These are phyloP conservation scores for Trifolium fragiferum DNA, from an alignment of 306 rosid genomes.

Conservation along the genomic window DNA sequence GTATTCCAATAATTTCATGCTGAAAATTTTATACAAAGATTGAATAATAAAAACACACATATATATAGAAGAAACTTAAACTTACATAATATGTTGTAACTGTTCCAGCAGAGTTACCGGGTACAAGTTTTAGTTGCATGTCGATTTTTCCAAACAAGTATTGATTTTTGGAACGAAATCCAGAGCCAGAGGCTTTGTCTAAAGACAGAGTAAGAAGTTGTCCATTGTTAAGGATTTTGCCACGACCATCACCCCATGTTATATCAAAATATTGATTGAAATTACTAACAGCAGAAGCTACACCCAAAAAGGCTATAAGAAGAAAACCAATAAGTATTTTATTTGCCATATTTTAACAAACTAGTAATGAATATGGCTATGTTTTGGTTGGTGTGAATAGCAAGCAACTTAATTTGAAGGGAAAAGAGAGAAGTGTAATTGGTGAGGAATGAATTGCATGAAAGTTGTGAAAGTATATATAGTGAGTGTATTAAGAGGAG, in stretches of 20 bases:
- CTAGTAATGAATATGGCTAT: constrained; percentile 9
- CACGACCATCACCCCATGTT: constrained; percentile 73
- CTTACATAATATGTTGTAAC: constrained; percentile 66
- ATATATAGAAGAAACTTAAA: constrained; percentile 2
- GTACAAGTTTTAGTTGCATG: constrained; percentile 72
- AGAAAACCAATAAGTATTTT: constrained; percentile 25
- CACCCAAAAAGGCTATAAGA: constrained; percentile 11
- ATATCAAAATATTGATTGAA: constrained; percentile 60
- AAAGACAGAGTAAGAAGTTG: constrained; percentile 56
- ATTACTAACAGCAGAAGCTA: constrained; percentile 48
- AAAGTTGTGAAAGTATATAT: constrained; percentile 38
- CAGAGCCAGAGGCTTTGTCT: constrained; percentile 61
- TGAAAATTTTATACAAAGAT: neutral
- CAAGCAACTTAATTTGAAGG: constrained; percentile 4
- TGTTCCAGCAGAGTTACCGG: constrained; percentile 72
- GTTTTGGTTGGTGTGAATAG: constrained; percentile 17
- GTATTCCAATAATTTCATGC: neutral
- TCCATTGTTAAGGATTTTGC: constrained; percentile 48
- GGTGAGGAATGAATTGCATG: constrained; percentile 48
- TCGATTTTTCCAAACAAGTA: constrained; percentile 69
- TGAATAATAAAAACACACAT: constrained; percentile 1
- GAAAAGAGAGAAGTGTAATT: constrained; percentile 10
- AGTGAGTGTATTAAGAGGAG: constrained; percentile 12
- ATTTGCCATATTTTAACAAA: constrained; percentile 35
- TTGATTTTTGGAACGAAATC: constrained; percentile 49